Percentiles rank a stretch among this genome's conserved stretches.
Evolutionary conservation across 2,329 filamentous ascomycete species (phyloP).

Genomic region (Cercospora sp.): DNA sequence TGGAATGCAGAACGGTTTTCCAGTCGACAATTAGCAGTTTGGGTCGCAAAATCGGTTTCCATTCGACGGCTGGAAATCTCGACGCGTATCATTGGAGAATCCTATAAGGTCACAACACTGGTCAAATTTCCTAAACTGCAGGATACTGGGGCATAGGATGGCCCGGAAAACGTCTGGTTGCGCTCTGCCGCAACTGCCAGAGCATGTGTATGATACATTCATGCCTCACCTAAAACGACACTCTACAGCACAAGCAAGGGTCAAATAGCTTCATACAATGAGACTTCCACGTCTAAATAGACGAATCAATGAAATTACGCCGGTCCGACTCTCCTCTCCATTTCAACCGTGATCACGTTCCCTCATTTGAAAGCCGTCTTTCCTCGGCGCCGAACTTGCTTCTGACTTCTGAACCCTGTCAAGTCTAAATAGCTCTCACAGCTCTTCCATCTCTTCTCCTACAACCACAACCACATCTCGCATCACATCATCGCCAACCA

Average conservation of each 20-base stretch:
- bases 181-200: background rate
- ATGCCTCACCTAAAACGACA: background rate
- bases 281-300: background rate
- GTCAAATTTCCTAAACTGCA: background rate
- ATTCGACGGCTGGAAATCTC: background rate
- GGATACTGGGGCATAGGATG: background rate
- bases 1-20: slow-evolving; percentile 16
- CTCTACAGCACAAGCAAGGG: background rate
- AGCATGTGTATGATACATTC: background rate
- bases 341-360: background rate
- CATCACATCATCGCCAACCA: background rate
- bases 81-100: background rate
- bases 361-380: background rate
- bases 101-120: background rate
- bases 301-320: background rate
- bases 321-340: background rate
- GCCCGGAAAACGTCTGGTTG: background rate
- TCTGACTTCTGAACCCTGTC: background rate
- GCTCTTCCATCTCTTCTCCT: background rate
- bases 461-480: background rate
- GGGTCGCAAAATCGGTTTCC: slow-evolving; percentile 8
- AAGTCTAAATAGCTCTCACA: background rate
- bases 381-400: slow-evolving; percentile 11
- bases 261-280: background rate
- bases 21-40: slow-evolving; percentile 7